Percentiles rank a stretch among this genome's conserved stretches.
Evolutionary conservation across 441 rosid species (phyloP).

Genomic region (Pelargonium citronellum): DNA sequence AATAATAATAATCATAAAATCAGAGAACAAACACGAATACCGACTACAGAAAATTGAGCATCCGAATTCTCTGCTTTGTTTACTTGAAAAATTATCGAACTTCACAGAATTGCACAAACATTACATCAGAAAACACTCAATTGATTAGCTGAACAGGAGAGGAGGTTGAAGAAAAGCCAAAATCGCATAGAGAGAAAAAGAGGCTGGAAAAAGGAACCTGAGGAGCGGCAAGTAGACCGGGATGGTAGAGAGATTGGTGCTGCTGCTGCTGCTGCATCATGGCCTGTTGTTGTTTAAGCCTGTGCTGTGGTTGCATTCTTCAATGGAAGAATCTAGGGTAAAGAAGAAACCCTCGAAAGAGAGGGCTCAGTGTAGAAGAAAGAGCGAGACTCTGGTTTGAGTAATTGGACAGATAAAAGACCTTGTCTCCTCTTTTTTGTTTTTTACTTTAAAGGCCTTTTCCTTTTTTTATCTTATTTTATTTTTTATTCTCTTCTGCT

Average conservation of each 20-base stretch:
- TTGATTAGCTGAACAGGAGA: too few species aligned
- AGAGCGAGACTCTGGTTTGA: not conserved
- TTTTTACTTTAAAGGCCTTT: too few species aligned
- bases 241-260: slow-evolving; percentile 95
- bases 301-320: slow-evolving; percentile 40
- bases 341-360: not conserved
- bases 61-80: too few species aligned
- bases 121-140: too few species aligned
- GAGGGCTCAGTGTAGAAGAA: not conserved
- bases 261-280: slow-evolving; percentile 96
- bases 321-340: not conserved
- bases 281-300: slow-evolving; percentile 93
- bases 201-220: slow-evolving; percentile 42
- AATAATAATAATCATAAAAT: not conserved
- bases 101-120: too few species aligned
- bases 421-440: too few species aligned
- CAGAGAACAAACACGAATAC: not conserved
- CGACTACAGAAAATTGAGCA: too few species aligned
- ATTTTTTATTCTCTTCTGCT: too few species aligned
- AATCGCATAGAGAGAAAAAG: not conserved
- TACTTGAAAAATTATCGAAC: too few species aligned
- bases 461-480: too few species aligned
- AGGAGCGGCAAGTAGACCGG: slow-evolving; percentile 80
- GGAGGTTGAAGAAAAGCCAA: not conserved
- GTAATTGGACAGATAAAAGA: not conserved